Conservation (phyloP, 2,329 filamentous ascomycete species). For the Akanthomyces lecanii region DNA sequence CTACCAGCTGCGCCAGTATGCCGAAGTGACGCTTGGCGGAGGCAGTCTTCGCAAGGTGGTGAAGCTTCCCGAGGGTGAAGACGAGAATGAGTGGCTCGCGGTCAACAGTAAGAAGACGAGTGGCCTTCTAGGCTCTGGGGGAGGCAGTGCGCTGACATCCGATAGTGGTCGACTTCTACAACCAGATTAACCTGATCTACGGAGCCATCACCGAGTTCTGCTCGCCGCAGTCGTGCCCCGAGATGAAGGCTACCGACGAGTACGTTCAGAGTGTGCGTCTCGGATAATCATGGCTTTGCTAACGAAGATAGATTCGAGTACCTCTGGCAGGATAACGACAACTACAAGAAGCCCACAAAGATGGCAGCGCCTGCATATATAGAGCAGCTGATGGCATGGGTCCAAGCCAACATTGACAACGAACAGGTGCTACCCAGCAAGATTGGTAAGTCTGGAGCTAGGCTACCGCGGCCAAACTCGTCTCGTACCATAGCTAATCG, state of each 20-base stretch:
- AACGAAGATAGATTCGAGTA: slow-evolving; percentile 75
- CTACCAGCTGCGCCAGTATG: slow-evolving; percentile 96
- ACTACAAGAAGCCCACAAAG: slow-evolving; percentile 94
- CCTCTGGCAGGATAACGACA: slow-evolving; percentile 94
- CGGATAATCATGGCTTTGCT: slow-evolving; percentile 13
- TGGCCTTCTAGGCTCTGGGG: neutral
- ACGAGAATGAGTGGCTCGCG: slow-evolving; percentile 96
- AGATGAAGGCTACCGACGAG: slow-evolving; percentile 99
- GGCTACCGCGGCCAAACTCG: neutral
- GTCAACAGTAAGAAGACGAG: slow-evolving; percentile 71
- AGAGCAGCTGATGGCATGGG: slow-evolving; percentile 96
- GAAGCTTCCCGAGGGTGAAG: slow-evolving; percentile 93
- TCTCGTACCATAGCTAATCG: neutral
- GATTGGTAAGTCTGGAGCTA: slow-evolving; percentile 53
- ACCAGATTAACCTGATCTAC: slow-evolving; percentile 98
- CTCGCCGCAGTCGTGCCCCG: slow-evolving; percentile 91
- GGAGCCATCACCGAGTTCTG: slow-evolving; percentile 99
- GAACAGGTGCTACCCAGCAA: slow-evolving; percentile 91
- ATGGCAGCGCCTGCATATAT: slow-evolving; percentile 98
- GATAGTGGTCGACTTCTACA: slow-evolving; percentile 99
- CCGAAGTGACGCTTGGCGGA: slow-evolving; percentile 91
- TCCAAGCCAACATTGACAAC: slow-evolving; percentile 92
- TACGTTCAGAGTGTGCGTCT: slow-evolving; percentile 39
- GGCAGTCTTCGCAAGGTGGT: slow-evolving; percentile 95
- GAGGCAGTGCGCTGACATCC: neutral